Evolutionary conservation across 2,329 filamentous ascomycete genomes (phyloP).

Genomic region (Xylaria sp.): DNA sequence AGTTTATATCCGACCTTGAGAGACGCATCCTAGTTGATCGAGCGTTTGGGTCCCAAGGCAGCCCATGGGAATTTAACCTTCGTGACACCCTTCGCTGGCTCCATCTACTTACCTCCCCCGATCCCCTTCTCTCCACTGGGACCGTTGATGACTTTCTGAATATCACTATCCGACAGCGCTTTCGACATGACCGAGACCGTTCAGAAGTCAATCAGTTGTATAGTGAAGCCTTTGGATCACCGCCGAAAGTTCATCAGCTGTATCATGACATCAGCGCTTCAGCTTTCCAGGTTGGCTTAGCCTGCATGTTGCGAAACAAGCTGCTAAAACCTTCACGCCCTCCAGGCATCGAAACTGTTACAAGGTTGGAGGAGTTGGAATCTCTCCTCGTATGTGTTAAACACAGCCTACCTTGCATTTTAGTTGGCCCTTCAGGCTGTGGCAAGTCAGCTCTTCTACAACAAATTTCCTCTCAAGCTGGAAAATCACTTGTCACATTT

Average conservation of each 20-base stretch:
- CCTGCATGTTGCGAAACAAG: conserved; percentile 66
- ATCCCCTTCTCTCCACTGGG: conserved; percentile 65
- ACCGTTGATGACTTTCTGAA: conserved; percentile 76
- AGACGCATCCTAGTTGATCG: conserved; percentile 67
- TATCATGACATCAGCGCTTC: conserved; percentile 71
- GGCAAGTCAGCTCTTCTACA: conserved; percentile 85
- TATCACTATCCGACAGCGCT: conserved; percentile 84
- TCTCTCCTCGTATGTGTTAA: conserved; percentile 86
- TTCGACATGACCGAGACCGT: conserved; percentile 75
- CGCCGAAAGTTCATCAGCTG: conserved; percentile 64
- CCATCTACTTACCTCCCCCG: conserved; percentile 66
- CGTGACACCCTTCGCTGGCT: conserved; percentile 91
- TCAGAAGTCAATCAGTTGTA: conserved; percentile 70
- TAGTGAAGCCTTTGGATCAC: conserved; percentile 61
- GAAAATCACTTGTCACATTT: conserved; percentile 78
- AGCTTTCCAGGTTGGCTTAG: conserved; percentile 80
- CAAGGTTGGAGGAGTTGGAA: conserved; percentile 76
- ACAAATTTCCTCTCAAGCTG: conserved; percentile 79
- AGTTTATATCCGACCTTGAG: conserved; percentile 82
- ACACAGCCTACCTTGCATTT: conserved; percentile 84
- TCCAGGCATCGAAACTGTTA: conserved; percentile 55
- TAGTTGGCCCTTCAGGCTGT: conserved; percentile 83
- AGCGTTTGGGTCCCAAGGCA: conserved; percentile 66
- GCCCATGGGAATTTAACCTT: conserved; percentile 95
- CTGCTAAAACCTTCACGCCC: conserved; percentile 58